A percentile compares a stretch with the other conserved stretches of the same genome.
phyloP scores from a whole-genome alignment of 441 rosid species.

The Pelargonium fulgidum region DNA sequence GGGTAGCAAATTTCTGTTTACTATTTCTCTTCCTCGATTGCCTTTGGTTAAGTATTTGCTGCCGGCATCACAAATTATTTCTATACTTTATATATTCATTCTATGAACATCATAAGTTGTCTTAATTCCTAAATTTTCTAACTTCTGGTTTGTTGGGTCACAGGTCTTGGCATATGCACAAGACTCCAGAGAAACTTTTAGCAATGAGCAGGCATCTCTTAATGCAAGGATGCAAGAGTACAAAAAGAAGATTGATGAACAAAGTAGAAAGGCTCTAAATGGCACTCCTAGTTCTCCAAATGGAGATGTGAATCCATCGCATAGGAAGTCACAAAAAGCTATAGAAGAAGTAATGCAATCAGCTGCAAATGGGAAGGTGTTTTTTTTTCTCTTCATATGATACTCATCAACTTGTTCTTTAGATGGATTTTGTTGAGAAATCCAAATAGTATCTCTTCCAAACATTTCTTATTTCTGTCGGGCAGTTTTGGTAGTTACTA shows the following conservation, averaged over 20 bases:
- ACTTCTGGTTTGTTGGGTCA: slow-evolving; percentile 16
- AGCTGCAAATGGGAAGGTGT: slow-evolving; percentile 95
- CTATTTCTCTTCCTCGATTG: not conserved
- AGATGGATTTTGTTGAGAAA: slow-evolving; percentile 12
- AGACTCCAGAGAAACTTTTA: slow-evolving; percentile 91
- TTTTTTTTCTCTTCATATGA: not conserved
- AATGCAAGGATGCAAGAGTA: slow-evolving; percentile 16
- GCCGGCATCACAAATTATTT: not conserved
- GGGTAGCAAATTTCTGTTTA: not conserved
- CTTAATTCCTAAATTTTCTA: slow-evolving; percentile 5
- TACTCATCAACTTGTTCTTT: not conserved
- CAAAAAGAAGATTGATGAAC: not conserved
- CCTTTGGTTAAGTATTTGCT: slow-evolving; percentile 1
- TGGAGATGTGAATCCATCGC: slow-evolving; percentile 93
- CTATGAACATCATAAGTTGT: not conserved
- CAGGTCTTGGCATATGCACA: slow-evolving; percentile 95
- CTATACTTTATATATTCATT: not conserved
- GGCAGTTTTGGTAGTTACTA: not conserved
- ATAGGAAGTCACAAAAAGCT: slow-evolving; percentile 98
- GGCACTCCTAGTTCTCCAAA: slow-evolving; percentile 90
- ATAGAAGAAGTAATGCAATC: slow-evolving; percentile 99
- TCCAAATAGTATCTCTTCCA: not conserved
- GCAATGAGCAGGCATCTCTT: slow-evolving; percentile 39
- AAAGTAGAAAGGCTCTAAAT: slow-evolving; percentile 21
- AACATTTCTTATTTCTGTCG: not conserved